Percentiles rank a stretch among this genome's conserved stretches.
Evolutionary conservation across 2,329 filamentous ascomycete genomes (phyloP).

Genomic region (Ustulina deusta): DNA sequence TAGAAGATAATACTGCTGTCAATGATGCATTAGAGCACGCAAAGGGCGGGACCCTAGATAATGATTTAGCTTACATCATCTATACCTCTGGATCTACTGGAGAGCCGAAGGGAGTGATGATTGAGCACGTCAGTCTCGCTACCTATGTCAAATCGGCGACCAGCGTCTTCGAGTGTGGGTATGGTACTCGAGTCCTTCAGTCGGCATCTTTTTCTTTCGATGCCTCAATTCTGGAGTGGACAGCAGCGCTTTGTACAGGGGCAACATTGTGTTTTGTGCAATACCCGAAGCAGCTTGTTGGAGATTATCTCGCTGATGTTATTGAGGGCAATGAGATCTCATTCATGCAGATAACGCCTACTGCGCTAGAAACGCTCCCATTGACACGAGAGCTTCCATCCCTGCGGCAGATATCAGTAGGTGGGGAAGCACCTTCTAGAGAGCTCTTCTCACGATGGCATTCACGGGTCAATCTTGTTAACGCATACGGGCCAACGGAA

Average conservation of each 20-base stretch:
- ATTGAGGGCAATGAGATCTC: constrained; percentile 12
- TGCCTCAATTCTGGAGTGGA: no score
- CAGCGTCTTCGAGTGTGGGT: no score
- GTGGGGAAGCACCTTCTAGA: constrained; percentile 8
- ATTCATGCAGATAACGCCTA: constrained; percentile 9
- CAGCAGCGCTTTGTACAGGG: not conserved
- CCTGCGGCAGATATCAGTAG: constrained; percentile 4
- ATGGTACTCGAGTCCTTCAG: no score
- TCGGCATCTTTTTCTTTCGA: no score
- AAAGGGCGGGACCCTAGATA: no score
- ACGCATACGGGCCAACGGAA: constrained; percentile 15
- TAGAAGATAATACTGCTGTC: no score
- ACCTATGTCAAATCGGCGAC: no score
- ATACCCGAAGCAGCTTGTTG: constrained; percentile 12
- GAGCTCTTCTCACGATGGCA: constrained; percentile 3
- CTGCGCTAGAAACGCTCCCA: constrained; percentile 5
- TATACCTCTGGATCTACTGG: no score
- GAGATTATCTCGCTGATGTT: constrained; percentile 19
- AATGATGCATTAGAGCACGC: no score
- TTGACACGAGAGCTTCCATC: constrained; percentile 3
- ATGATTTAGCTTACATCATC: no score
- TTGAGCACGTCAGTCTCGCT: no score
- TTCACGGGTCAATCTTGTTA: constrained; percentile 3
- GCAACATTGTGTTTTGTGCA: constrained; percentile 12
- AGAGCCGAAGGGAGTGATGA: no score